phyloP scores from a whole-genome alignment of 129 eudicot species.

The Flaveria linearis region DNA sequence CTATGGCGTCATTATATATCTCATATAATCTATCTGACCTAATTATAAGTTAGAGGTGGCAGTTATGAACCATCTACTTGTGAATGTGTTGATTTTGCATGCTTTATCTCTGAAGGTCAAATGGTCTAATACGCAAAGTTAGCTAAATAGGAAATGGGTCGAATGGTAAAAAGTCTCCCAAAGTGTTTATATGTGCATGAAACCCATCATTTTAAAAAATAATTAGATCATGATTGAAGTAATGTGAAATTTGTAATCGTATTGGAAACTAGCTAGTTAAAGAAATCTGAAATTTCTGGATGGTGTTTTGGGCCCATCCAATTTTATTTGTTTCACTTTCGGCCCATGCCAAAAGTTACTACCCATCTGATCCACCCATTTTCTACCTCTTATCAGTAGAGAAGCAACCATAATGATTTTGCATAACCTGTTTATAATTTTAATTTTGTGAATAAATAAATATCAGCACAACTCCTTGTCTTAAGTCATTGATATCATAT shows the following conservation, averaged over 20 bases:
- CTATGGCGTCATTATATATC: not conserved
- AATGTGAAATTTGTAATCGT: not conserved
- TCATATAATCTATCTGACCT: conserved; percentile 16
- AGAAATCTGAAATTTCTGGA: not conserved
- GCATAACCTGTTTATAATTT: conserved; percentile 2
- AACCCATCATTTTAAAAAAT: not conserved
- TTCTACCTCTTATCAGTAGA: not conserved
- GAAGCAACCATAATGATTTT: not conserved
- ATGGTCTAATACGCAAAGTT: not conserved
- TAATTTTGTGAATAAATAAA: conserved; percentile 5
- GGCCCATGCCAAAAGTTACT: not conserved
- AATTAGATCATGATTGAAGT: not conserved
- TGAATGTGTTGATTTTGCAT: not conserved
- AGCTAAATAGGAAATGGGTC: conserved; percentile 4
- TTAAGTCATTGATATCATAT: conserved; percentile 13
- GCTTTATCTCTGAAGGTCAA: not conserved
- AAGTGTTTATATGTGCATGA: not conserved
- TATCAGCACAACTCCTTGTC: conserved; percentile 14
- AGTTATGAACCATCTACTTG: conserved; percentile 1
- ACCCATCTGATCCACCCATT: not conserved
- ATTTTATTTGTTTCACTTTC: not conserved
- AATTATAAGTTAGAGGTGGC: not conserved
- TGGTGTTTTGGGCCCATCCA: not conserved
- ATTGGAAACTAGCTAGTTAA: not conserved
- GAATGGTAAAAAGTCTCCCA: not conserved